These are phyloP conservation scores for Cucurbita maxima DNA, from an alignment of 306 rosid genomes.

Conservation along the genomic window DNA sequence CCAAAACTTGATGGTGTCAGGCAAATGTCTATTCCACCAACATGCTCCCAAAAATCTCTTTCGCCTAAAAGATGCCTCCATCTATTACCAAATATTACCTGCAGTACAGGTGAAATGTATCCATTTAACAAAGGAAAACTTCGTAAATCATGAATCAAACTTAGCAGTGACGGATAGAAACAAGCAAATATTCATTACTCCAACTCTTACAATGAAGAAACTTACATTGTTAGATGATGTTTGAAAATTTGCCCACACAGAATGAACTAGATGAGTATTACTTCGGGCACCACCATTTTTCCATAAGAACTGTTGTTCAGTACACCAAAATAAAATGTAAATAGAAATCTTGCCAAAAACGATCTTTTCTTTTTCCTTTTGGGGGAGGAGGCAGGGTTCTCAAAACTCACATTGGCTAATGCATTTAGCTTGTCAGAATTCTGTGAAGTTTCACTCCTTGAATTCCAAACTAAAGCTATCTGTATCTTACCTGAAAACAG, in stretches of 20 bases:
- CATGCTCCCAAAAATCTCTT: slow-evolving; percentile 86
- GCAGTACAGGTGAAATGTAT: slow-evolving; percentile 7
- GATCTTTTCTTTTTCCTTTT: not conserved
- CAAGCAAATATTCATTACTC: not conserved
- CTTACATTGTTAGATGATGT: slow-evolving; percentile 89
- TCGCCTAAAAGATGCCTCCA: slow-evolving; percentile 95
- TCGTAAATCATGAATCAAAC: not conserved
- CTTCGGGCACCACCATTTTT: slow-evolving; percentile 68
- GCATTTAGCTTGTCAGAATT: slow-evolving; percentile 53
- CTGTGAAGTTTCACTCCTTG: slow-evolving; percentile 57
- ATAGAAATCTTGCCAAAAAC: not conserved
- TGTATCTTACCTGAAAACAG: slow-evolving; percentile 65
- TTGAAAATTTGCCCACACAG: slow-evolving; percentile 98
- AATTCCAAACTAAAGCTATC: slow-evolving; percentile 89
- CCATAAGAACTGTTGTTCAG: slow-evolving; percentile 62
- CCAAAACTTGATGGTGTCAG: slow-evolving; percentile 97
- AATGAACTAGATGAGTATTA: slow-evolving; percentile 58
- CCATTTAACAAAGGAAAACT: not conserved
- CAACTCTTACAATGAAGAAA: not conserved
- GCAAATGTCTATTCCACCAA: slow-evolving; percentile 80
- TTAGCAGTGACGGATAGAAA: not conserved
- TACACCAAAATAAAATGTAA: not conserved
- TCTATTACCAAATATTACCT: slow-evolving; percentile 91
- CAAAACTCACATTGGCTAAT: slow-evolving; percentile 57
- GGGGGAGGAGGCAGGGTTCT: not conserved